These are phyloP conservation scores for Tetracentron sinense DNA, from an alignment of 164 flowering plant species.

Conservation along the genomic window DNA sequence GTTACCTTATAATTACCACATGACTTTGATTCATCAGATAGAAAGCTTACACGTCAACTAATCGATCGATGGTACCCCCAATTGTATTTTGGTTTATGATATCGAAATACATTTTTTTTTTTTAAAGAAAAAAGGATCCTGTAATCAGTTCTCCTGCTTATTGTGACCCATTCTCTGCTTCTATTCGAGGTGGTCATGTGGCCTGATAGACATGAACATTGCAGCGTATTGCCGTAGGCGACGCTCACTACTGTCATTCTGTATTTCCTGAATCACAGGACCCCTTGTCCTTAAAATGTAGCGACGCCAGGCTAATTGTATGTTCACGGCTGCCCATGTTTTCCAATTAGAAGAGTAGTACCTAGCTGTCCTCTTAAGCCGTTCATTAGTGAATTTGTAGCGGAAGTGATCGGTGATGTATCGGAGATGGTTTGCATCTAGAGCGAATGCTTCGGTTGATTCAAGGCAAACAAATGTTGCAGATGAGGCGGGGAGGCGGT, in stretches of 20 bases:
- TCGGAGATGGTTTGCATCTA: conserved; percentile 60
- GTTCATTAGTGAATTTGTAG: conserved; percentile 82
- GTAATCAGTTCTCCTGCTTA: too few species aligned
- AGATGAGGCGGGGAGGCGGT: conserved; percentile 85
- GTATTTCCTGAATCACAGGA: conserved; percentile 27
- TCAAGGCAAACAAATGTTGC: conserved; percentile 72
- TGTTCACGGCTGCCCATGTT: conserved; percentile 91
- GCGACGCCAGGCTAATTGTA: conserved; percentile 81
- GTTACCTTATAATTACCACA: not conserved
- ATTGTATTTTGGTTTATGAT: too few species aligned
- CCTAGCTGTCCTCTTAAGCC: conserved; percentile 74
- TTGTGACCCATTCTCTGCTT: not conserved
- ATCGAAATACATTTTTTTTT: too few species aligned
- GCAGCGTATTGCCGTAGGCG: conserved; percentile 74
- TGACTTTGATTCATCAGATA: not conserved
- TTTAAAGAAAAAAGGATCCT: too few species aligned
- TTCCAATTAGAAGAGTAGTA: conserved; percentile 88
- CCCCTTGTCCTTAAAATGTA: conserved; percentile 54
- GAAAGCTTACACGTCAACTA: conserved; percentile 7
- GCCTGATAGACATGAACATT: conserved; percentile 79
- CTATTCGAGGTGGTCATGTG: conserved; percentile 92
- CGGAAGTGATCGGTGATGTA: conserved; percentile 88
- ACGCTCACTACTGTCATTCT: conserved; percentile 45
- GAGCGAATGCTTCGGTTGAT: conserved; percentile 77
- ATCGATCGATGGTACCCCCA: too few species aligned